Base-by-base conservation (phyloP, 192 early-diverging fungal genomes). In the Geosiphon pyriformis region DNA sequence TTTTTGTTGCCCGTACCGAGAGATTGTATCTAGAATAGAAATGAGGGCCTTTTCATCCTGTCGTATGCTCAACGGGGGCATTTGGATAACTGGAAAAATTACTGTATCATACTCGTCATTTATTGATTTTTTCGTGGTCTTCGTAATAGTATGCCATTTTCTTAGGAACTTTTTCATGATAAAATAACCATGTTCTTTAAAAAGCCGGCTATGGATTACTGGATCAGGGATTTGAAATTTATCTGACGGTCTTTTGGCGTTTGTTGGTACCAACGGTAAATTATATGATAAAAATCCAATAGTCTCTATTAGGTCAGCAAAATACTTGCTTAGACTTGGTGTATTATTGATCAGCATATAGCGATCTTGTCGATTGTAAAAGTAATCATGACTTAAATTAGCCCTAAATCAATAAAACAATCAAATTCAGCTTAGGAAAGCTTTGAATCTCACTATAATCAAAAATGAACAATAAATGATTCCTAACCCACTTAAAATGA, bases 291-390 rank as follows among this genome's bases (percentile, higher is more conserved):
- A 86, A 3, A 72, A 59, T 10, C 78, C 75, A 1, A 96, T 80
- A 0, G 80, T 70, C 4, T 79, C 37, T 2, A 93, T 74, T 27
- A 98, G 77, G 23, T 85, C 79, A 12, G 49, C 69, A 75, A 88
- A 96, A 69, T 95, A 95, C 20, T 80, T 68, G 0, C 84, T 80
- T 20, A 99, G 49, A 1, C 72, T 70, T 31, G 59, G 58, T 2
- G 73, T 66, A 30, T 85, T 73, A 0, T 77, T 55, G 65, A 97
- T 88, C 62, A 78, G 67, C 54, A 98, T 82, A 58, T 96, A 98
- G 23, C 97, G 87, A 78, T 99, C 97, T 74, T 99, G 97, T 7
- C 96, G 83, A 77, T 92, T 85, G 17, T 84, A 87, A 80, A 99
- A 99, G 73, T 99, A 99, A 70, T 99, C 94, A 17, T 78, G 81